These are phyloP conservation scores for Cornus kousa DNA, from an alignment of 148 eudicot species.

Conservation along the genomic window DNA sequence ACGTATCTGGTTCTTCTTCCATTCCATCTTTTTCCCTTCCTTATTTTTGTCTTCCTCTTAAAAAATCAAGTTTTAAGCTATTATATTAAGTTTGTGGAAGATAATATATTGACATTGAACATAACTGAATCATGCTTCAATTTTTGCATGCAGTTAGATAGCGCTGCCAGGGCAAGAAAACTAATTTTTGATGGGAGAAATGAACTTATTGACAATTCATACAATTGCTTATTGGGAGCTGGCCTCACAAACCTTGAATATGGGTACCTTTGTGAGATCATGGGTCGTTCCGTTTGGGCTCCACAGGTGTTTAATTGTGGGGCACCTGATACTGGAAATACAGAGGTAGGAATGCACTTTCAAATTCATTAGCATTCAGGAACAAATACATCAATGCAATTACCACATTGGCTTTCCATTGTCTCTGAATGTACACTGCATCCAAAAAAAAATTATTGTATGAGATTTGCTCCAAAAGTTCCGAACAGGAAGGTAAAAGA, in stretches of 20 bases:
- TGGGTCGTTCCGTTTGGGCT: conserved; percentile 96
- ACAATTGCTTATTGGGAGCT: conserved; percentile 55
- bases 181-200: conserved; percentile 52
- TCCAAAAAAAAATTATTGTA: background rate
- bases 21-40: too few relatives aligned
- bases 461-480: background rate
- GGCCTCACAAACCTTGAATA: conserved; percentile 96
- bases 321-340: conserved; percentile 99
- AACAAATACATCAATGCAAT: background rate
- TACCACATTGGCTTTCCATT: background rate
- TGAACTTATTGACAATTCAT: conserved; percentile 19
- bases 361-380: conserved; percentile 6
- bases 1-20: conserved; percentile 22
- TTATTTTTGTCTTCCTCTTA: conserved; percentile 1
- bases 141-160: conserved; percentile 61
- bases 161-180: conserved; percentile 77
- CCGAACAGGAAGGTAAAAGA: background rate
- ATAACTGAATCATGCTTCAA: conserved; percentile 6
- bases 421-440: background rate
- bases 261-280: conserved; percentile 94
- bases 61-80: background rate
- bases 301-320: conserved; percentile 98
- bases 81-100: conserved; percentile 8
- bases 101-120: background rate
- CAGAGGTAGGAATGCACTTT: conserved; percentile 64